Percentiles rank a stretch among this genome's conserved stretches.
phyloP scores from a whole-genome alignment of 192 early-diverging fungal genomes.

The Podila epicladia region DNA sequence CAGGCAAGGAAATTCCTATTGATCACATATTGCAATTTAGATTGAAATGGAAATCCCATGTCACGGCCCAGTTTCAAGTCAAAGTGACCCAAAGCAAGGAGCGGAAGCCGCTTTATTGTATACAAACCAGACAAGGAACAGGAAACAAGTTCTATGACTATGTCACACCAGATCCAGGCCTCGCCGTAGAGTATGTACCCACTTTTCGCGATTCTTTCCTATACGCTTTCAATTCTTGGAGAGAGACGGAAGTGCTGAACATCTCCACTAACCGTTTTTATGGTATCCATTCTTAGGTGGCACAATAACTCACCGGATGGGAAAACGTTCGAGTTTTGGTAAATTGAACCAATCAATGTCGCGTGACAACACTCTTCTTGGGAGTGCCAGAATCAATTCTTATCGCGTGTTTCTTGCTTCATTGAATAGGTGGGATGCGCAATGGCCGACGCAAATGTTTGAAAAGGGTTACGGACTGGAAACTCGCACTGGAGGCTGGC shows the following conservation, averaged over 20 bases:
- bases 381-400: too few species aligned
- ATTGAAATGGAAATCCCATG: slow-evolving; percentile 72
- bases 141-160: slow-evolving; percentile 62
- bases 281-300: slow-evolving; percentile 44
- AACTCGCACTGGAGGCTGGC: slow-evolving; percentile 62
- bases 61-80: slow-evolving; percentile 65
- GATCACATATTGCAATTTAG: slow-evolving; percentile 35
- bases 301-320: slow-evolving; percentile 60
- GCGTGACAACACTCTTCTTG: too few species aligned
- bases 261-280: neutral
- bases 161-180: slow-evolving; percentile 56
- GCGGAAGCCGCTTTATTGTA: slow-evolving; percentile 59
- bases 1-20: neutral
- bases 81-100: slow-evolving; percentile 59
- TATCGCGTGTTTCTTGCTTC: neutral
- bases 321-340: slow-evolving; percentile 59
- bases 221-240: neutral
- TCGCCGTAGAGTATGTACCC: slow-evolving; percentile 51
- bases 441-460: slow-evolving; percentile 61
- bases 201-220: neutral
- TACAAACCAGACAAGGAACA: slow-evolving; percentile 56
- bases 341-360: neutral
- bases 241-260: too few species aligned
- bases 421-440: slow-evolving; percentile 56
- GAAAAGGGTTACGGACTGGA: slow-evolving; percentile 61